These are phyloP conservation scores for Botryotinia narcissicola DNA, from an alignment of 2,329 filamentous ascomycete genomes.

Conservation along the genomic window DNA sequence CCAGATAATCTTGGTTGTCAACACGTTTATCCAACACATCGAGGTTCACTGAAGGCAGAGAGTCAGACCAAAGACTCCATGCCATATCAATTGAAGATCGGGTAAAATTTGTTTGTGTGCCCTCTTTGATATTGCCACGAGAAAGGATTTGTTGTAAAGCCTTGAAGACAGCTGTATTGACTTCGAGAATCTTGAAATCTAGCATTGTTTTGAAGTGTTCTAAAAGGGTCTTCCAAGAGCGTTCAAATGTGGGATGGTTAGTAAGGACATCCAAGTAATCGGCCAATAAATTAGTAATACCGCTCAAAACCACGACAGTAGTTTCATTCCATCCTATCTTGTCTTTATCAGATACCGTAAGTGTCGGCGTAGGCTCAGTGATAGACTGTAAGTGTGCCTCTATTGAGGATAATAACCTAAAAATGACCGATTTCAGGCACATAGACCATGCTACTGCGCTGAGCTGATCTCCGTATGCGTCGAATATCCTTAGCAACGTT, in stretches of 20 bases:
- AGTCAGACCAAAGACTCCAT: conserved; percentile 69
- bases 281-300: conserved; percentile 69
- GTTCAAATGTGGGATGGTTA: conserved; percentile 62
- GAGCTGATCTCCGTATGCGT: conserved; percentile 82
- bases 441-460: conserved; percentile 77
- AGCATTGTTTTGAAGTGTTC: conserved; percentile 64
- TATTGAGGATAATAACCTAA: conserved; percentile 72
- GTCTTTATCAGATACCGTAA: conserved; percentile 41
- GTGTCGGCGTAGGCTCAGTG: conserved; percentile 38
- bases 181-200: conserved; percentile 62
- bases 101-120: conserved; percentile 34
- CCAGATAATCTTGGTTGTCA: conserved; percentile 76
- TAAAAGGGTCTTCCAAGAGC: conserved; percentile 74
- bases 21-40: conserved; percentile 46
- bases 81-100: conserved; percentile 55
- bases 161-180: conserved; percentile 69
- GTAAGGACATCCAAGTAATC: conserved; percentile 74
- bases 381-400: conserved; percentile 52
- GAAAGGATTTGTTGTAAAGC: conserved; percentile 63
- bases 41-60: conserved; percentile 53
- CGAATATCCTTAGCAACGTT: conserved; percentile 85
- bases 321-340: conserved; percentile 69
- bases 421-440: conserved; percentile 77
- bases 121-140: conserved; percentile 45
- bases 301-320: conserved; percentile 69